Evolutionary conservation across 257 asterid genomes (phyloP), one percentile per base, ranked within the genome.

Genomic region (Asclepias syriaca): DNA sequence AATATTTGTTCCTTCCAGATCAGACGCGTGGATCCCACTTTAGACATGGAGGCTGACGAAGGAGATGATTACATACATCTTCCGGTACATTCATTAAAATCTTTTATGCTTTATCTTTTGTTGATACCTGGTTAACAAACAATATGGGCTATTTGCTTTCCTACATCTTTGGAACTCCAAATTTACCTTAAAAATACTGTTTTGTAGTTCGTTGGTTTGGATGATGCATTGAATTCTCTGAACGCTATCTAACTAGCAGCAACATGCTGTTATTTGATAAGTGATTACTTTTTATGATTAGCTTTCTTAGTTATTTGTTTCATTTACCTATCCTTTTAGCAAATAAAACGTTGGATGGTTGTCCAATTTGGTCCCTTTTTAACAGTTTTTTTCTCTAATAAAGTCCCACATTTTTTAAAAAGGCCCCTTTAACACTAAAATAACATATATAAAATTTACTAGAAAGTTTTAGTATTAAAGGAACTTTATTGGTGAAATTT

Each of bases 31-130:
- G 99, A 95, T 85, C 99, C 99, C 71, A 85, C 96, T 71, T 86
- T 94, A 82, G 95, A 92, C 85, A 85, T 91, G 84, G 97, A 89
- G 81, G 96, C 97, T 77, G 98, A 94, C 74, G 88, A 84, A 83
- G 96, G 98, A 46, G 98, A 94, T 80, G 97, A 91, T 81, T 94
- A 89, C 86, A 83, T 63, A 65, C 97, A 91, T 87, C 90, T 94
- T 65, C 96, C 86, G 91, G 98, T 94, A 88, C 56, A 76, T 73
- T 69, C 46, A 45, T 71, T 72, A 74, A 71, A 66, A 60, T 15
- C 2, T 1, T 51, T 60, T 61, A 6, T 73, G 39, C 45, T n/a
- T 0, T 63, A 46, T 24, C 15, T 18, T 34, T 18, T 21, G n/a
- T 16, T 37, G 3, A 34, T 13, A 11, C 50, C 34, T 12, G 43